Evolutionary conservation across 495 filamentous ascomycete genomes (phyloP), one percentile per base, ranked within the genome.

Genomic region (Massariosphaeria phaeospora): DNA sequence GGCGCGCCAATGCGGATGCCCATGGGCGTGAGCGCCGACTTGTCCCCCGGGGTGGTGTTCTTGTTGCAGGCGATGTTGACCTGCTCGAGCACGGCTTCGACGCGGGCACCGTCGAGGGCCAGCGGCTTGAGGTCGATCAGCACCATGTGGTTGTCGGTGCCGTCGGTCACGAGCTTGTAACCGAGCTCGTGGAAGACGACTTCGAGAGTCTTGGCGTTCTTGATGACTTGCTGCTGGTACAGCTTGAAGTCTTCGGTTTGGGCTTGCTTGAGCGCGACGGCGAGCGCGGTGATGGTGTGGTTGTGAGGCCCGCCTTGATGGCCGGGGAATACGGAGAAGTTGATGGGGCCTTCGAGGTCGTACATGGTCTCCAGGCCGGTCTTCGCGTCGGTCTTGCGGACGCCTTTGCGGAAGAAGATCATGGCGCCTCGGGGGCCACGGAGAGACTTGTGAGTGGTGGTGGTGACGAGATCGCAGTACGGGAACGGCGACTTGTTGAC

Each of bases 301-400:
- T 98, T 98, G 77, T 98, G 93, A 11, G 93, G 93, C 3, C 93
- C 93, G 63, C 93, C 93, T 67, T 98, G 93, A 72, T 98, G 93
- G 26, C 94, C 93, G n/a, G 93, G 93, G 78, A 98, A 98, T 55
- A 98, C 94, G 8, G 94, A 96, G 42, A 82, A 76, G 70, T 98
- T 98, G 74, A 98, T 97, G 35, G 90, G 88, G 57, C 79, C 81
- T 73, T 98, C 93, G 41, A 98, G 82, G 63, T 96, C 85, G 72
- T 96, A 98, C 64, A 89, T 74, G 48, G 85, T 84, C 65, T 87
- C 72, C 55, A 84, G 84, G 33, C 91, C 90, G 55, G 85, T 89
- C 76, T 96, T 96, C 45, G 79, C 72, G 66, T 95, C 84, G 21
- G 84, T 85, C 69, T 83, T 79, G 50, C 93, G 80, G 31, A 96